Percentiles rank a stretch among this genome's conserved stretches.
phyloP scores from a whole-genome alignment of 139 green algal species.

The Tetratostichococcus sp. region DNA sequence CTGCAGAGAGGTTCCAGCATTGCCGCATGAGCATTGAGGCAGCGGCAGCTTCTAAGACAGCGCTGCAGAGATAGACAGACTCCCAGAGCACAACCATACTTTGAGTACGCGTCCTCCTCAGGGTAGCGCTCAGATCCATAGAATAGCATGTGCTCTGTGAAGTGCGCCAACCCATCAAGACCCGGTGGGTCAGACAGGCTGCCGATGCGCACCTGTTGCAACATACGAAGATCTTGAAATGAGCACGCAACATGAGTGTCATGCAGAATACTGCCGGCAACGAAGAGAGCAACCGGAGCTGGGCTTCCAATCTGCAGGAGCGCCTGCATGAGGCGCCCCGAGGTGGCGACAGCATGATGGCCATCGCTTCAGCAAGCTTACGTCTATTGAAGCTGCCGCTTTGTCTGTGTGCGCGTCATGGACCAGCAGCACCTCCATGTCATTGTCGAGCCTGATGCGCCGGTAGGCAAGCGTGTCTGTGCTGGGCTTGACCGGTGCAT shows the following conservation, averaged over 20 bases:
- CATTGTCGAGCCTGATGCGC: conserved; percentile 57
- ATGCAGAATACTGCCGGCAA: background rate
- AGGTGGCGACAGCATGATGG: background rate
- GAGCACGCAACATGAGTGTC: background rate
- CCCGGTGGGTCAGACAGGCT: conserved; percentile 67
- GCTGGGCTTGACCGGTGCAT: conserved; percentile 2
- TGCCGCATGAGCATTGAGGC: too few species aligned
- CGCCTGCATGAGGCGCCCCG: background rate
- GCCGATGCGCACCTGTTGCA: conserved; percentile 68
- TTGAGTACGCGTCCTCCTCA: conserved; percentile 67
- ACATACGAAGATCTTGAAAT: background rate
- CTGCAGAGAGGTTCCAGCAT: too few species aligned
- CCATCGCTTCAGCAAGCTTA: conserved; percentile 25
- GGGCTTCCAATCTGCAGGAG: background rate
- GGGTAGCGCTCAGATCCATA: conserved; percentile 81
- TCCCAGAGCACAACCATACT: too few species aligned
- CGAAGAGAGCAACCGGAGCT: background rate
- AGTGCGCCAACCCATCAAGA: conserved; percentile 79
- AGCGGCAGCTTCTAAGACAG: too few species aligned
- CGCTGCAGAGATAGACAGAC: too few species aligned
- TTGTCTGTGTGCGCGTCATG: conserved; percentile 75
- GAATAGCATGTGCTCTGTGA: conserved; percentile 93
- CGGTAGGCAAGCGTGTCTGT: conserved; percentile 61
- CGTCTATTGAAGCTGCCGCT: conserved; percentile 70
- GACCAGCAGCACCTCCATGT: conserved; percentile 60